These are phyloP conservation scores for Sporobolomyces pararoseus DNA, from an alignment of 768 basidiomycete species.

Conservation along the genomic window DNA sequence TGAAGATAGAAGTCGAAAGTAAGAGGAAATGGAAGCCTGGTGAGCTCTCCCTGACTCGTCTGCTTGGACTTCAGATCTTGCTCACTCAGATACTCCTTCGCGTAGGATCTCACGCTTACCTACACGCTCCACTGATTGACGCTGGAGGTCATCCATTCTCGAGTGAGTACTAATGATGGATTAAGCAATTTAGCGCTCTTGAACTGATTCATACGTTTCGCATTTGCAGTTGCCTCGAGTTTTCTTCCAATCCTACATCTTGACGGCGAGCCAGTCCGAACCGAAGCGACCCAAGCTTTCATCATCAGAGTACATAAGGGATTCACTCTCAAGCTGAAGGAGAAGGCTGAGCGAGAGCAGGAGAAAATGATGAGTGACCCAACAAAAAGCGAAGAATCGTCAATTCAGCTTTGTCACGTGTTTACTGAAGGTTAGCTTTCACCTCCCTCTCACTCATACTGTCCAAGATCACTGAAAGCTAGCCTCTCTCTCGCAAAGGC, in stretches of 20 bases:
- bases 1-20: conserved; percentile 8
- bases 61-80: not conserved
- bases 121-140: conserved; percentile 23
- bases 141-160: conserved; percentile 32
- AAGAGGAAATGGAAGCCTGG: conserved; percentile 15
- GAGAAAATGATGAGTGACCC: not conserved
- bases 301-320: conserved; percentile 18
- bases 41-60: not conserved
- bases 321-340: conserved; percentile 18
- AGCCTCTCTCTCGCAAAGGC: not conserved
- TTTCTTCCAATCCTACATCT: conserved; percentile 19
- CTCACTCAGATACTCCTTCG: not conserved
- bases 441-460: too few species aligned
- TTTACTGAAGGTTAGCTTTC: conserved; percentile 26
- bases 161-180: too few species aligned
- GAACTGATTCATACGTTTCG: too few species aligned
- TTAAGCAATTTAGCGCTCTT: too few species aligned
- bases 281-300: not conserved
- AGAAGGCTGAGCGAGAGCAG: not conserved
- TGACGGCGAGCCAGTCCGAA: not conserved
- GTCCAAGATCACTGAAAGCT: too few species aligned
- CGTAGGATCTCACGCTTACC: conserved; percentile 22
- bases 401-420: conserved; percentile 6
- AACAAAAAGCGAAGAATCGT: not conserved
- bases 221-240: conserved; percentile 21